Evolutionary conservation across 2,329 filamentous ascomycete genomes (phyloP), one percentile per base, ranked within the genome.

Genomic region (Monilinia fructicola): DNA sequence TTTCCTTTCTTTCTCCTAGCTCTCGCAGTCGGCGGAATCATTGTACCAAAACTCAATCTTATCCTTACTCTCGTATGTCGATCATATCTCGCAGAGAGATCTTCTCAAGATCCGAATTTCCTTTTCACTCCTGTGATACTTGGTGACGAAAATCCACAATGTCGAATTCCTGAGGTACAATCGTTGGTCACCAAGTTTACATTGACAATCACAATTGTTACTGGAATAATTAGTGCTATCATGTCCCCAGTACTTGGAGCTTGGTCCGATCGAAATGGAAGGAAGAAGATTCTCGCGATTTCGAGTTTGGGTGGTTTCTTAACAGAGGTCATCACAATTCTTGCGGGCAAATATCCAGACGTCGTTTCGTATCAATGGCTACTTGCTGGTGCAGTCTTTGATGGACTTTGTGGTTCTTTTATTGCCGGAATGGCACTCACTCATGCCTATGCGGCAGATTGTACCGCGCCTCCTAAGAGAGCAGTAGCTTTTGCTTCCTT

Each of bases 401-500:
- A 99, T 75, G 95, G 95, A 5, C 75, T 97, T 6, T 88, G 88
- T 12, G 95, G 95, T 10, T 97, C 93, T 0, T 97, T 97, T 76
- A 96, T 93, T 1, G 87, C 92, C 0, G 90, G 89, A 38, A 90
- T 90, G 81, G 87, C 90, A 55, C 81, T 89, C 26, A 88, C 87
- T 28, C 89, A 96, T 76, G 92, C 94, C 0, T 99, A 98, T 77
- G 89, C 91, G 16, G 89, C 92, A 52, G 95, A 99, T 77, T 97
- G 92, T 78, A 94, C 93, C 0, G 82, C 90, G 4, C 91, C 93
- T 0, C 89, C 90, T 40, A 87, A 86, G 74, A 87, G 95, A 26
- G 91, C 90, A 68, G 90, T 96, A 10, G 87, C 88, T 5, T 95
- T 98, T 77, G 93, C 92, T 9, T 94, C 93, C 76, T 89, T 98